Percentiles rank a stretch among this genome's conserved stretches.
phyloP scores from a whole-genome alignment of 148 eudicot species.

The Amaranthus hypochondriacus region DNA sequence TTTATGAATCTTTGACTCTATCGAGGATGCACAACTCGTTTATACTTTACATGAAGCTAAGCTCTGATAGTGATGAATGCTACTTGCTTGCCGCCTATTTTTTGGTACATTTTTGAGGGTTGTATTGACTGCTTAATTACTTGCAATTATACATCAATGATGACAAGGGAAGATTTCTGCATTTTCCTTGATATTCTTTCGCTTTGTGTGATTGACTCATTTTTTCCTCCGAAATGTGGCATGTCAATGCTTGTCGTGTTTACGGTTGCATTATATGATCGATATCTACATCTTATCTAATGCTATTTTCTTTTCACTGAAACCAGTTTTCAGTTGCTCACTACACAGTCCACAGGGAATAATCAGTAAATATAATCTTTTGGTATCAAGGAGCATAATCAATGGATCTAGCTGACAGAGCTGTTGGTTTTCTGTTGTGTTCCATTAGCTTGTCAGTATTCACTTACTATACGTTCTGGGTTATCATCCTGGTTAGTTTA shows the following conservation, averaged over 20 bases:
- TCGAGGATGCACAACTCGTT: no score
- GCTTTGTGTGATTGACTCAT: background rate
- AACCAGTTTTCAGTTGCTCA: constrained; percentile 1
- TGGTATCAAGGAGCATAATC: constrained; percentile 1
- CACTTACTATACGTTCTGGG: constrained; percentile 93
- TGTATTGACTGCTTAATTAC: background rate
- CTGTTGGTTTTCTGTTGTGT: constrained; percentile 66
- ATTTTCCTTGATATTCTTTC: background rate
- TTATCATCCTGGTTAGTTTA: constrained; percentile 71
- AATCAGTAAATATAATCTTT: background rate
- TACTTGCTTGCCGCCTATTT: background rate
- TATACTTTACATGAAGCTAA: no score
- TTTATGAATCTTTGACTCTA: no score
- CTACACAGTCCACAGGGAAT: background rate
- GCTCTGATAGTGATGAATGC: background rate
- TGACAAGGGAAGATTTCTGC: background rate
- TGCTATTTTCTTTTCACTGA: background rate
- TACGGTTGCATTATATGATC: background rate
- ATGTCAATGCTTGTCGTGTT: background rate
- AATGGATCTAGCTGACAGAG: constrained; percentile 93
- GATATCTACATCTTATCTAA: background rate
- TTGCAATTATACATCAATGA: background rate
- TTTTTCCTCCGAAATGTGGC: background rate
- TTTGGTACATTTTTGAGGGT: background rate
- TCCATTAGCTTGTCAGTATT: constrained; percentile 68